Evolutionary conservation across 495 filamentous ascomycete genomes (phyloP), one percentile per base, ranked within the genome.

Genomic region (Penicillium daleae): DNA sequence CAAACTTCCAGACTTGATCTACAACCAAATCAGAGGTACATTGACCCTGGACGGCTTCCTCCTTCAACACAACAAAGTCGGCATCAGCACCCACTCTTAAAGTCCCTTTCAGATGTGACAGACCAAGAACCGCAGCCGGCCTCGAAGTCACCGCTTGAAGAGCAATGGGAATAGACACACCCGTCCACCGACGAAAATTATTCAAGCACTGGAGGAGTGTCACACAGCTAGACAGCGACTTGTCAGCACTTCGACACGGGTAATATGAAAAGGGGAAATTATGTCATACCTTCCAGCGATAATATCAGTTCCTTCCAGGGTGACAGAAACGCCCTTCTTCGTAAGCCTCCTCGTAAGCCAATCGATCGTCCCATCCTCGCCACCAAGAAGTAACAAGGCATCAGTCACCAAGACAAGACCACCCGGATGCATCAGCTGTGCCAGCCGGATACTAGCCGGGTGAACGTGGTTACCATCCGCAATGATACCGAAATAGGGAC

Each of bases 1-100:
- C 87, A 76, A 88, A 89, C 68, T 89, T 90, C 85, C 85, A 90
- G 19, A 89, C 86, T 65, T 88, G 75, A 53, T 87, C 86, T 6
- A 90, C 76, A 42, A 72, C 73, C 54, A 89, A 69, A 33, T 73
- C 49, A 29, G 64, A 57, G 19, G n/a, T 35, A 5, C 51, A 29
- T 53, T 68, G 68, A 29, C 73, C 60, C 63, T 65, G 24, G 74
- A 74, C 24, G 19, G 13, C 68, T 8, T 61, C 66, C 31, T 75
- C 73, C 63, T 84, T 80, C 51, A 91, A 69, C 0, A 91, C 77
- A n/a, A 90, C 85, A 54, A 92, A 65, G 72, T 92, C 89, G n/a
- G 89, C 89, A 78, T 92, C 89, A 3, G 86, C 85, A 15, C 83
- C 87, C 26, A 78, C 74, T 1, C 79, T 75, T n/a, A 92, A 74